Evolutionary conservation across 208 protist species (phyloP).

Genomic region (Trypanosoma boissoni): DNA sequence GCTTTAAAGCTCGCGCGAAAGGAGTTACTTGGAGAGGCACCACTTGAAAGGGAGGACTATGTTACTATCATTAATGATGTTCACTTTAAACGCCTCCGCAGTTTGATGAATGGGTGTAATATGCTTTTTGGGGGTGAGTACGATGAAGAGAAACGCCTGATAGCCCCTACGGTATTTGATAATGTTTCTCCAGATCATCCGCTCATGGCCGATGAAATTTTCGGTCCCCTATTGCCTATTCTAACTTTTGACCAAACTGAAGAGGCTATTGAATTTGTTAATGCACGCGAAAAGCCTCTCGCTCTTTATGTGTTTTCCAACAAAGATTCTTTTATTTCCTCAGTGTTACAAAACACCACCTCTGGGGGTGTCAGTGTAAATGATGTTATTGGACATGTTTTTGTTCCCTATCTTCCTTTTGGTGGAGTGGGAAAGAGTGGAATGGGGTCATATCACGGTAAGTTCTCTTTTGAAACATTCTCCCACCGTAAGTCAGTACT

Average conservation of each 20-base stretch:
- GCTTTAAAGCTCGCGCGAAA: slow-evolving; percentile 26
- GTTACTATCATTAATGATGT: slow-evolving; percentile 37
- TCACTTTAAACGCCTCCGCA: slow-evolving; percentile 47
- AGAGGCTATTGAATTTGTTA: slow-evolving; percentile 62
- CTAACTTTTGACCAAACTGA: slow-evolving; percentile 41
- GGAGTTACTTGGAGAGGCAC: slow-evolving; percentile 22
- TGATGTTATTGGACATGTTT: slow-evolving; percentile 58
- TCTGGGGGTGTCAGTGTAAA: slow-evolving; percentile 69
- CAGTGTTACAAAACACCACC: slow-evolving; percentile 34
- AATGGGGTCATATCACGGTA: slow-evolving; percentile 87
- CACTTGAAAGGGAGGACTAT: slow-evolving; percentile 21
- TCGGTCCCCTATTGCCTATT: slow-evolving; percentile 92
- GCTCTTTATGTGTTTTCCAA: slow-evolving; percentile 90
- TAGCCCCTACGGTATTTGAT: slow-evolving; percentile 86
- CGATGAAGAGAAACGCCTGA: slow-evolving; percentile 47
- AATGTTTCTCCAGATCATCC: slow-evolving; percentile 30
- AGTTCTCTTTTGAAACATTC: slow-evolving; percentile 68
- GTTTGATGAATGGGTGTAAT: slow-evolving; percentile 44
- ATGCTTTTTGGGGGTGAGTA: slow-evolving; percentile 68
- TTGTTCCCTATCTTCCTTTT: slow-evolving; percentile 70
- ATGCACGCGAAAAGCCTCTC: slow-evolving; percentile 66
- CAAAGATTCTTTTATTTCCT: slow-evolving; percentile 26
- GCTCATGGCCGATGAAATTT: slow-evolving; percentile 90
- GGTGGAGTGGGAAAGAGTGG: slow-evolving; percentile 89
- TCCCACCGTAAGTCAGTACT: slow-evolving; percentile 44